phyloP scores from a whole-genome alignment of 2,329 filamentous ascomycete genomes.

The Ophiostoma ulmi region DNA sequence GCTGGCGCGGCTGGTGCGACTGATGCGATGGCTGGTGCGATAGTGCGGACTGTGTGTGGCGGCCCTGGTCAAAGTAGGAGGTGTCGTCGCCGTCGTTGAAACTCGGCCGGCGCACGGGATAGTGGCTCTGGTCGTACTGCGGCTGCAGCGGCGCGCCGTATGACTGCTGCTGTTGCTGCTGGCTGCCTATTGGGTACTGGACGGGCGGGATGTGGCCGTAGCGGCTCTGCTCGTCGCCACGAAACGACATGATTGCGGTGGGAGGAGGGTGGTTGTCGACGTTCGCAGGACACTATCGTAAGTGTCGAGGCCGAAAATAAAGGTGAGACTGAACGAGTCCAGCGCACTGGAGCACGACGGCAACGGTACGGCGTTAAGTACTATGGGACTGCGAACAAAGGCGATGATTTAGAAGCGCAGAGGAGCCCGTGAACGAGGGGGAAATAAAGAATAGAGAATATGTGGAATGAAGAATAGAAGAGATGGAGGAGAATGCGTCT shows the following conservation, averaged over 20 bases:
- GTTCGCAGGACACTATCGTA: no score
- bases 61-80: constrained; percentile 44
- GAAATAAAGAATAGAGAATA: background rate
- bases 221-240: constrained; percentile 56
- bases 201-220: constrained; percentile 63
- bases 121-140: constrained; percentile 35
- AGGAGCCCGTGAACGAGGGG: background rate
- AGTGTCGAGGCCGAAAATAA: background rate
- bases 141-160: constrained; percentile 19
- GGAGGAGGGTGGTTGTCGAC: background rate
- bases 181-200: constrained; percentile 53
- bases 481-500: background rate
- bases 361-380: background rate
- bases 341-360: background rate
- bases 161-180: constrained; percentile 25
- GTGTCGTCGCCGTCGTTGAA: constrained; percentile 73
- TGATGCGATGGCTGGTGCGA: background rate
- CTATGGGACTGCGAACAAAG: background rate
- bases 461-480: no score
- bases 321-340: background rate
- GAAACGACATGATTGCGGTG: constrained; percentile 53
- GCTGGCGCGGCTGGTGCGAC: background rate
- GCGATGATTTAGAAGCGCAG: background rate
- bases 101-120: constrained; percentile 56
- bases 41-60: background rate